Evolutionary conservation across 73 alveolate genomes (phyloP), one percentile per base, ranked within the genome.

Genomic region (Paramecium primaurelia): DNA sequence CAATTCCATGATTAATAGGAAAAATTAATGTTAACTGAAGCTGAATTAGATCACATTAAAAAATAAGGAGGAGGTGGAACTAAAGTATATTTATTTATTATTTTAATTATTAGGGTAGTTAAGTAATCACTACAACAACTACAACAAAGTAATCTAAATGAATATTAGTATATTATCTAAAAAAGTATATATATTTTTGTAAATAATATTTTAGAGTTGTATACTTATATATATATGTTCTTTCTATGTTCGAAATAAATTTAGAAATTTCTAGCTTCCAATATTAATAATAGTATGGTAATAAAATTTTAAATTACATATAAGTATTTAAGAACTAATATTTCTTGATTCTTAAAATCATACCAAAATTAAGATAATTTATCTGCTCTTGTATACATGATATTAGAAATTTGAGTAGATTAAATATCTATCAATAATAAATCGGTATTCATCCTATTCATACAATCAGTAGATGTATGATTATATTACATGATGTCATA

Each of bases 11-110:
- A 73, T 34, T 37, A 37, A 37, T 73, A 73, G 18, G 87, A 73
- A 73, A 40, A 73, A 37, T 38, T 73, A 36, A 73, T 73, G 87
- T 73, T 73, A 40, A 73, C 60, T 12, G 87, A 73, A 18, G 87
- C 87, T 36, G 87, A 73, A 38, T 34, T 73, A 38, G 87, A 73
- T 16, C 59, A 73, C 18, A 73, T 73, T 34, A 73, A 73, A 73
- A 73, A 73, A 37, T 40, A 73, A 73, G 40, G 47, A 73, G 84
- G 84, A 2, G 84, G 32, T 12, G 69, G 69, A 54, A 54, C 69
- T 18, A 64, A 64, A 8, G 84, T 64, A 64, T 1, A 25, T 64
- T 6, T 28, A 12, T 30, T 64, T 0, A 3, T 28, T 28, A 64
- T 64, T 4, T 28, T 28, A 0, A 32, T 32, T 28, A 28, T 34